A percentile compares a stretch with the other conserved stretches of the same genome.
Conservation (phyloP, 192 early-diverging fungal genomes). For the Coemansia sp. region DNA sequence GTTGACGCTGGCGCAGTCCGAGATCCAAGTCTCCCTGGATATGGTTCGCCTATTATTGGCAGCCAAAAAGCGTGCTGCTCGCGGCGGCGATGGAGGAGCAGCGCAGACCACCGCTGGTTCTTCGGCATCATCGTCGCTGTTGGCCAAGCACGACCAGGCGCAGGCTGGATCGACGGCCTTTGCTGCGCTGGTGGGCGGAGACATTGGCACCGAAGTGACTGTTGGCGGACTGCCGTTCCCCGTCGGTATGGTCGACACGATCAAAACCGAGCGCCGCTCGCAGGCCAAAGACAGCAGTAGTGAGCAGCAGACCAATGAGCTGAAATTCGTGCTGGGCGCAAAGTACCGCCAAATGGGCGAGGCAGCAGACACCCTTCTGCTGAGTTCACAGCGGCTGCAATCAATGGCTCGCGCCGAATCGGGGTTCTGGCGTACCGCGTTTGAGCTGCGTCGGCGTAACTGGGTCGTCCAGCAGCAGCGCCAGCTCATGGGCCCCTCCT, state of each 20-base stretch:
- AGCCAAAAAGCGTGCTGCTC: conserved; percentile 29
- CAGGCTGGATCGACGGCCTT: conserved; percentile 1
- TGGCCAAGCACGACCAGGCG: conserved; percentile 19
- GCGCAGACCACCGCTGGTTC: not conserved
- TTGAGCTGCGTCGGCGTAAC: conserved; percentile 32
- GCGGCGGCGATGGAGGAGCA: not conserved
- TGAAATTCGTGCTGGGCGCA: conserved; percentile 49
- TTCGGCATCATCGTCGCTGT: no score
- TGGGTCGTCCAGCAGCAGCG: conserved; percentile 47
- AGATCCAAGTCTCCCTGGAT: conserved; percentile 50
- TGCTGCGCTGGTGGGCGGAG: conserved; percentile 23
- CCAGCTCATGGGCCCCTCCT: conserved; percentile 7
- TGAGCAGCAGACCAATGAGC: conserved; percentile 10
- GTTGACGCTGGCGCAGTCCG: conserved; percentile 43
- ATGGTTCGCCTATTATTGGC: conserved; percentile 49
- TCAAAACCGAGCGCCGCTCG: conserved; percentile 11
- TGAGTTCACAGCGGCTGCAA: conserved; percentile 18
- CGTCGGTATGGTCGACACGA: conserved; percentile 28
- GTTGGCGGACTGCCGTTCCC: conserved; percentile 44
- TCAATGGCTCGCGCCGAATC: conserved; percentile 16
- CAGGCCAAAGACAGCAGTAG: not conserved
- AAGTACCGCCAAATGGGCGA: conserved; percentile 46
- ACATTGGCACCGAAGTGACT: conserved; percentile 19
- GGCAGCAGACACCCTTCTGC: conserved; percentile 35
- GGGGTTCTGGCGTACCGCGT: conserved; percentile 46